These are phyloP conservation scores for Mediolabrus comicus DNA, from an alignment of 108 stramenopile genomes.

Conservation along the genomic window DNA sequence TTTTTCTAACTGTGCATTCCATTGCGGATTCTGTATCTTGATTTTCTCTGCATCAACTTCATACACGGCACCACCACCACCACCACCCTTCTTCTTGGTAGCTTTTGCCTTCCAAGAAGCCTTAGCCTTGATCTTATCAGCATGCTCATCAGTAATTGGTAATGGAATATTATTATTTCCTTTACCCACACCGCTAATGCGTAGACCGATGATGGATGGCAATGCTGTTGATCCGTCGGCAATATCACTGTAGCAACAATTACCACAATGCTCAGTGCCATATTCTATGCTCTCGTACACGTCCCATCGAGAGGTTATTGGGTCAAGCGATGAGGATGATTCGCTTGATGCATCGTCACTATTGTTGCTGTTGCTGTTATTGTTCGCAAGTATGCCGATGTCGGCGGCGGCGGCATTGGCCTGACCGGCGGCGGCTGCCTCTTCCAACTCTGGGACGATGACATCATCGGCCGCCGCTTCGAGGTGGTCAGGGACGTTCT, in stretches of 20 bases:
- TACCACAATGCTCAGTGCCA: background rate
- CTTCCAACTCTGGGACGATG: no score
- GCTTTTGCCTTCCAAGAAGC: background rate
- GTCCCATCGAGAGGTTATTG: background rate
- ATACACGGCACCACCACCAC: background rate
- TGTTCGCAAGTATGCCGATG: background rate
- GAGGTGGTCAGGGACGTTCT: no score
- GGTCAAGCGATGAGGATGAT: no score
- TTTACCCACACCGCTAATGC: conserved; percentile 7
- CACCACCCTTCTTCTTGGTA: background rate
- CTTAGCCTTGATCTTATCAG: background rate
- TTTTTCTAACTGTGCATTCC: conserved; percentile 1
- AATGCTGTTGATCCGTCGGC: conserved; percentile 15
- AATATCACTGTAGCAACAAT: background rate
- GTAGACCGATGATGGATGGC: conserved; percentile 13
- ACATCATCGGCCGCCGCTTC: no score
- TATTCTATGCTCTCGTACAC: background rate
- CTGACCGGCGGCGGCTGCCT: no score
- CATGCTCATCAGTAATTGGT: conserved; percentile 13
- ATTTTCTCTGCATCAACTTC: background rate
- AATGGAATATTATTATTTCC: conserved; percentile 1
- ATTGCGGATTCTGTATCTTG: conserved; percentile 15
- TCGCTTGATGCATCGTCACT: no score
- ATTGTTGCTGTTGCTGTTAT: no score
- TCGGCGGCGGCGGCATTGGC: background rate